Evolutionary conservation across 805 yeast genomes (phyloP).

Genomic region (Suhomyces canberraensis): DNA sequence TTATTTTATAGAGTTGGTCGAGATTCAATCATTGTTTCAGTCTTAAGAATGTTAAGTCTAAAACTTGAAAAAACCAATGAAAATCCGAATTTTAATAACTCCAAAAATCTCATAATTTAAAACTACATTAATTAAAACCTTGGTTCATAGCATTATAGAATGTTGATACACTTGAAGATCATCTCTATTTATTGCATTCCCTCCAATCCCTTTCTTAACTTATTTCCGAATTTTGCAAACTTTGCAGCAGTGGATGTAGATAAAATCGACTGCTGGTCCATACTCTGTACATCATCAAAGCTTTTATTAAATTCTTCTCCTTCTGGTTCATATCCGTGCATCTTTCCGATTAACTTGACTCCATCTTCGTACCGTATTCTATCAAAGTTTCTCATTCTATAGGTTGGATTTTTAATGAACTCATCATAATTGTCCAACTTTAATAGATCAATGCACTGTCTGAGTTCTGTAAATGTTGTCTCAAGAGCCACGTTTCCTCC

Average conservation of each 20-base stretch:
- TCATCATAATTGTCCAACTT: conserved; percentile 61
- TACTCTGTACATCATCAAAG: conserved; percentile 5
- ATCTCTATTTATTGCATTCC: neutral
- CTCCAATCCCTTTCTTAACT: conserved; percentile 12
- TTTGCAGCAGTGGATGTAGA: conserved; percentile 18
- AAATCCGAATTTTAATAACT: no score
- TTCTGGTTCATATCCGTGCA: conserved; percentile 24
- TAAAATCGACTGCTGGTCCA: conserved; percentile 18
- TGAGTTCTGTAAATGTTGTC: conserved; percentile 72
- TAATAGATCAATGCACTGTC: conserved; percentile 75
- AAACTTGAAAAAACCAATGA: no score
- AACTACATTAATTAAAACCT: no score
- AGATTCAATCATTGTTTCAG: no score
- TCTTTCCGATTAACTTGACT: conserved; percentile 52
- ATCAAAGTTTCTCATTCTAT: conserved; percentile 56
- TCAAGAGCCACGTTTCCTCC: conserved; percentile 52
- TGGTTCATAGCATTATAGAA: no score
- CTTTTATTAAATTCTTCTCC: conserved; percentile 6
- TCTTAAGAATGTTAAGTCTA: no score
- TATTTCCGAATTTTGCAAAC: conserved; percentile 17
- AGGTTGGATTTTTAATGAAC: conserved; percentile 49
- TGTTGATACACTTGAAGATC: no score
- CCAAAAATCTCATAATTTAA: no score
- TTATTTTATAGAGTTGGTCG: no score
- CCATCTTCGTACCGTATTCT: conserved; percentile 76